Evolutionary conservation across 2,329 filamentous ascomycete species (phyloP).

Genomic region (Emmonsiellopsis sp.): DNA sequence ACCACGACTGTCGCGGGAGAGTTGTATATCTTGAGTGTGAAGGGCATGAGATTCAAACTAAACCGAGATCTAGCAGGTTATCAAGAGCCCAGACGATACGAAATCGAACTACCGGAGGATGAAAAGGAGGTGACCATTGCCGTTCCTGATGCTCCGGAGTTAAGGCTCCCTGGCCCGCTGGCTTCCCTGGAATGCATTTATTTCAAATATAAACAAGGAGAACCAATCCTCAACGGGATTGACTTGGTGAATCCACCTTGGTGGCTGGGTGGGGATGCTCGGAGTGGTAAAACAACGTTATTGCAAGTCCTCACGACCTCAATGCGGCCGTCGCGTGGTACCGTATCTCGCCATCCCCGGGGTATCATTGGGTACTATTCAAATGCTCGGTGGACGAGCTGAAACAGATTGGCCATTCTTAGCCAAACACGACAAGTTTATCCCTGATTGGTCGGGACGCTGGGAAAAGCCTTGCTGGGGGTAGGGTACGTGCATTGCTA

Average conservation of each 20-base stretch:
- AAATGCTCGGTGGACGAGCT: constrained; percentile 69
- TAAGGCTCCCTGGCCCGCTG: constrained; percentile 66
- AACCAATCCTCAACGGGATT: constrained; percentile 51
- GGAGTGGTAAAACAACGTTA: constrained; percentile 72
- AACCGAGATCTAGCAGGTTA: constrained; percentile 63
- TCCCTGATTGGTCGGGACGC: constrained; percentile 51
- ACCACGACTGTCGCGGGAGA: no score
- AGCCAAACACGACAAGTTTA: constrained; percentile 54
- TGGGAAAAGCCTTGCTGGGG: constrained; percentile 50
- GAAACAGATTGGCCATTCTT: constrained; percentile 45
- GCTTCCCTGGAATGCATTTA: constrained; percentile 61
- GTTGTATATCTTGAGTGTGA: constrained; percentile 61
- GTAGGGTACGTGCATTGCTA: constrained; percentile 58
- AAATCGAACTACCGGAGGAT: constrained; percentile 60
- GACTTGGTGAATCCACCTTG: constrained; percentile 61
- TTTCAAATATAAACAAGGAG: constrained; percentile 51
- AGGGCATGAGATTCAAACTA: constrained; percentile 69
- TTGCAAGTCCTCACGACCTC: constrained; percentile 60
- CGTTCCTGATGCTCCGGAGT: constrained; percentile 56
- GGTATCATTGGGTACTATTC: constrained; percentile 68
- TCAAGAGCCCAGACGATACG: constrained; percentile 50
- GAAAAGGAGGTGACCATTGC: constrained; percentile 49
- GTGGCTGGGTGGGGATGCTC: constrained; percentile 65
- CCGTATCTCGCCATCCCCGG: constrained; percentile 57
- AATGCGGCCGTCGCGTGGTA: constrained; percentile 51